A percentile compares a stretch with the other conserved stretches of the same genome.
Evolutionary conservation across 305 asterid genomes (phyloP).

Genomic region (Fraxinus velutina): DNA sequence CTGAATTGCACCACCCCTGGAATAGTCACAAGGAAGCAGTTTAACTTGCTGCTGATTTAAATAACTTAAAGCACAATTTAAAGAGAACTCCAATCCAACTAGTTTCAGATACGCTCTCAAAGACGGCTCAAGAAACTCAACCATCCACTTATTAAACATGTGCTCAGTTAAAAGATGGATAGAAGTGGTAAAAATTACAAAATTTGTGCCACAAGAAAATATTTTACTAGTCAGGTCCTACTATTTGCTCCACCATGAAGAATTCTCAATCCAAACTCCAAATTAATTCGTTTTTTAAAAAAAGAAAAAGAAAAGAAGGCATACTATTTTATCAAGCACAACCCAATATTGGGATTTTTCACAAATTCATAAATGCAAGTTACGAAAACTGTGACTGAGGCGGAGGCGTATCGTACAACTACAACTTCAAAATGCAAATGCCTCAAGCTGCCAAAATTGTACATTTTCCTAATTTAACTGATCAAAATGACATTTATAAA

Average conservation of each 20-base stretch:
- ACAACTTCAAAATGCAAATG: not conserved
- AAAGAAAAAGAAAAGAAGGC: constrained; percentile 13
- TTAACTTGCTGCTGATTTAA: too few relatives aligned
- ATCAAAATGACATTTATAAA: not conserved
- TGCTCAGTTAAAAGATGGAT: not conserved
- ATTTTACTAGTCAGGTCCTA: not conserved
- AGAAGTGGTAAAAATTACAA: not conserved
- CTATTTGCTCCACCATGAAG: not conserved
- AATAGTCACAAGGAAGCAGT: not conserved
- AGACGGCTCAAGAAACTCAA: not conserved
- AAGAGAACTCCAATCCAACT: not conserved
- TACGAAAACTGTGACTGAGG: not conserved
- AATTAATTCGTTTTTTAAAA: too few relatives aligned
- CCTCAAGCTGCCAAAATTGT: not conserved
- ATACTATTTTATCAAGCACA: not conserved
- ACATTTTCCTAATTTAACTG: not conserved
- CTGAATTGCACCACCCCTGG: not conserved
- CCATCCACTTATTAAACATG: not conserved
- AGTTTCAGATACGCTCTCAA: not conserved
- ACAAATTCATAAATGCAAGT: not conserved
- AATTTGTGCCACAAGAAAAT: not conserved
- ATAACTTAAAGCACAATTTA: not conserved
- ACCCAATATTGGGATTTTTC: not conserved
- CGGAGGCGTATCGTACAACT: not conserved
- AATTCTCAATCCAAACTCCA: not conserved